Evolutionary conservation across 768 basidiomycete species (phyloP).

Genomic region (Xerocomellus intermedius): DNA sequence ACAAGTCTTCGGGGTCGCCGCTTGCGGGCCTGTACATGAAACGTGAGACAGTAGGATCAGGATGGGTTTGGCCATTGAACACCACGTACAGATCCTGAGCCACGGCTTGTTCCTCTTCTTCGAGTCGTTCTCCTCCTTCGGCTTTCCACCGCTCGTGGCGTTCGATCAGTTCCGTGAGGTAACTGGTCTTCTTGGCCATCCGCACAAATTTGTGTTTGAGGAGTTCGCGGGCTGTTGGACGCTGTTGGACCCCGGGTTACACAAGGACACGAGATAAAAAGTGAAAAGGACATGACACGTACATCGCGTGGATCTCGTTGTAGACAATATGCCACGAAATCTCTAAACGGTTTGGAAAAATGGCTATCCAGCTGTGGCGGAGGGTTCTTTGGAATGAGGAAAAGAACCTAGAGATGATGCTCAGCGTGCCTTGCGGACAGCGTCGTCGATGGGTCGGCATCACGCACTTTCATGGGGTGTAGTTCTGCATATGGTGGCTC

Average conservation of each 20-base stretch:
- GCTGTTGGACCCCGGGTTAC: conserved; percentile 45
- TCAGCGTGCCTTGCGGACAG: not conserved
- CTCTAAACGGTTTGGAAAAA: conserved; percentile 91
- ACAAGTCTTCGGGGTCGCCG: conserved; percentile 77
- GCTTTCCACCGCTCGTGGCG: conserved; percentile 91
- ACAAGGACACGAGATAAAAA: not conserved
- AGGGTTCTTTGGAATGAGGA: conserved; percentile 97
- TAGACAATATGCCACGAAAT: conserved; percentile 90
- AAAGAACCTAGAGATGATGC: conserved; percentile 65
- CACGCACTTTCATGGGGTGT: conserved; percentile 94
- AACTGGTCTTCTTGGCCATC: conserved; percentile 92
- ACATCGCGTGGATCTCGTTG: conserved; percentile 94
- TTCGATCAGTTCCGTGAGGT: conserved; percentile 94
- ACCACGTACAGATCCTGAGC: conserved; percentile 61
- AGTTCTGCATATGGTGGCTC: conserved; percentile 98
- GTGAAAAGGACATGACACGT: conserved; percentile 26
- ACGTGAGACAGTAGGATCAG: not conserved
- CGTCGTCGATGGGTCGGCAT: not conserved
- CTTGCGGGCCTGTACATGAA: conserved; percentile 42
- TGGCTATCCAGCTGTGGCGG: conserved; percentile 88
- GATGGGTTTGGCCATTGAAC: not conserved
- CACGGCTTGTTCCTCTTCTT: conserved; percentile 66
- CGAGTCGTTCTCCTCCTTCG: conserved; percentile 75
- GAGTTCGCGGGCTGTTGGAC: conserved; percentile 92
- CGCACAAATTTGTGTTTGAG: conserved; percentile 95